Evolutionary conservation across 306 rosid species (phyloP), one percentile per base, ranked within the genome.

Genomic region (Fagus crenata): DNA sequence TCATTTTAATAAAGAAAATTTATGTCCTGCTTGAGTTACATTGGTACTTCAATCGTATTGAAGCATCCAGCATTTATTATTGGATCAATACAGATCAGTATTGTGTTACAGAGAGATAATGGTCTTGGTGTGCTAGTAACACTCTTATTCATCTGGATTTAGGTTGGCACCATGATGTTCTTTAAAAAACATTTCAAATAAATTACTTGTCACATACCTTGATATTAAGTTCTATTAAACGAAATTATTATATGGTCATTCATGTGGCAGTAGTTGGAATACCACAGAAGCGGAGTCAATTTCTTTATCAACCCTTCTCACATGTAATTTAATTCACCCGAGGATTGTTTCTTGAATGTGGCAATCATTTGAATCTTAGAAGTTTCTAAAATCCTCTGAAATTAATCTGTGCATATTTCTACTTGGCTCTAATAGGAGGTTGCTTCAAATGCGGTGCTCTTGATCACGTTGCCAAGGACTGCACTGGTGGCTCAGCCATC

Each of bases 401-500:
- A 67, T 7, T 67, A 67, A 65, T 39, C 2, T 37, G 31, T 65
- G 2, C 31, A 37, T 65, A 15, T 65, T 17, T 39, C 12, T 15
- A 36, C 70, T 5, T 83, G 65, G 49, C 74, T 72, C 78, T 85
- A 92, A 97, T 90, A 69, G 83, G 83, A 18, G 99, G 97, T 37
- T 92, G 97, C 89, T 95, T 95, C 89, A 92, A 95, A 81, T 95
- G 97, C 75, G 97, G 99, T 80, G 88, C 93, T 73, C 70, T 82
- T 46, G 92, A 95, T 82, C 97, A 95, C 75, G 86, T 92, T 61
- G 96, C 99, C 71, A 90, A 84, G 90, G 97, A 92, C 74, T 95
- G 97, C 85, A 81, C 86, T 36, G 97, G 80, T 63, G 96, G 81
- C 75, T 76, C 85, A 61, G 72, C 80, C 49, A 13, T 39, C 79